Evolutionary conservation across 495 filamentous ascomycete species (phyloP), one percentile per base, ranked within the genome.

Genomic region (Hypomontagnella submonticulosa): DNA sequence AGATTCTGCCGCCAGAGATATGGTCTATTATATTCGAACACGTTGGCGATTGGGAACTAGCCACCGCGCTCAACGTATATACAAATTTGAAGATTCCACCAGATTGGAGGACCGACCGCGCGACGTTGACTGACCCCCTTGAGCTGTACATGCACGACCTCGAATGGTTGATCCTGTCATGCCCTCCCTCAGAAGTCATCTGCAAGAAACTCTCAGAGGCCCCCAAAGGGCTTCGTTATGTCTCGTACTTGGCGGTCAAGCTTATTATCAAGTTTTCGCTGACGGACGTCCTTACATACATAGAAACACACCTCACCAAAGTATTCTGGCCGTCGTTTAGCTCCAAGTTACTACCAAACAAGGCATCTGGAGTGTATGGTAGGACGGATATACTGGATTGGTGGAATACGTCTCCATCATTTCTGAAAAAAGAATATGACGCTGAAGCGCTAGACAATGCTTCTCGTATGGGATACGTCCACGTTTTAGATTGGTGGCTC

Each of bases 401-500:
- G 91, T 97, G 93, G 92, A 85, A 72, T 41, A 71, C 65, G 51
- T 89, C 88, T 0, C 88, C 91, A 0, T 87, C 85, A 3, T 92
- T 93, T 54, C 81, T 93, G 1, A 89, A 87, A 56, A 94, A 93
- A 77, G 87, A 93, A 71, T 84, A 85, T 69, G 72, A 82, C 69
- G 80, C 86, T 43, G 92, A 97, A 73, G 90, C 93, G 23, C 83
- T 97, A 68, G 91, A 97, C 74, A 89, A 90, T 38, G 93, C 93
- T 10, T 94, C 90, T 12, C 87, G 88, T 40, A 86, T 90, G 36
- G 93, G 93, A 10, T 92, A 92, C 67, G 82, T 94, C 20, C 86
- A 90, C 54, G 90, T 96, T 0, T 82, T 97, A 3, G 89, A 96
- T 46, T 97, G 93, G 93, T 97, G 93, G 93, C 87, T 88, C 12